Evolutionary conservation across 345 rosid species (phyloP), one percentile per base, ranked within the genome.

Genomic region (Eucalyptus tenuipes): DNA sequence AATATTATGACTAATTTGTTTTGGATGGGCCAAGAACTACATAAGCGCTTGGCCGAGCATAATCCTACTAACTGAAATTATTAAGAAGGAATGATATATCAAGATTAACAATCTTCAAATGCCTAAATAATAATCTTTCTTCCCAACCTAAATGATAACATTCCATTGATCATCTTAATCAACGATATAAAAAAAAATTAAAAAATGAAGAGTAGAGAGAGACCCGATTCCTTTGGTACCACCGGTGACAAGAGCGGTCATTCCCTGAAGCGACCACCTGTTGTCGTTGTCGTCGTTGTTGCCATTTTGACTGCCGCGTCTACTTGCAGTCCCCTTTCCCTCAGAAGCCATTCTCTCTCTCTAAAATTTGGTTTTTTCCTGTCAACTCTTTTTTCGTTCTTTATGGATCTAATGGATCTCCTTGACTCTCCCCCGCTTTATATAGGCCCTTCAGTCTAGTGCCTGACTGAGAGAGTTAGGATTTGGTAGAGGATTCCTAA

Each of bases 191-290:
- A 18, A 52, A 52, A 14, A 25, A 7, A n/a, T 1, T 1, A 66
- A 66, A 4, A 31, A 31, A 15, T 9, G 42, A 68, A 31, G 42
- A 8, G 42, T 33, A 31, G 42, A 66, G 40, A 86, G 31, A 20
- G 45, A 92, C 93, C 92, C 93, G 33, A 91, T 90, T 89, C 94
- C 93, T 31, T 47, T 88, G 87, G 92, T 87, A 75, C 92, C 95
- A 84, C 95, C 94, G 13, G 94, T 93, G 31, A 93, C 93, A 40
- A 91, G 92, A 86, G 93, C 93, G 8, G 92, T 91, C 92, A 88
- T 93, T 13, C 93, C 94, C 24, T 89, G 88, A 29, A 88, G 84
- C 10, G 84, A 88, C 89, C 89, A 88, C 85, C 88, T 71, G 15
- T 40, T 52, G 44, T 64, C 27, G 52, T 57, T 71, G 15, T 40